Evolutionary conservation across 148 eudicot species (phyloP), one percentile per base, ranked within the genome.

Genomic region (Heliosperma pusillum): DNA sequence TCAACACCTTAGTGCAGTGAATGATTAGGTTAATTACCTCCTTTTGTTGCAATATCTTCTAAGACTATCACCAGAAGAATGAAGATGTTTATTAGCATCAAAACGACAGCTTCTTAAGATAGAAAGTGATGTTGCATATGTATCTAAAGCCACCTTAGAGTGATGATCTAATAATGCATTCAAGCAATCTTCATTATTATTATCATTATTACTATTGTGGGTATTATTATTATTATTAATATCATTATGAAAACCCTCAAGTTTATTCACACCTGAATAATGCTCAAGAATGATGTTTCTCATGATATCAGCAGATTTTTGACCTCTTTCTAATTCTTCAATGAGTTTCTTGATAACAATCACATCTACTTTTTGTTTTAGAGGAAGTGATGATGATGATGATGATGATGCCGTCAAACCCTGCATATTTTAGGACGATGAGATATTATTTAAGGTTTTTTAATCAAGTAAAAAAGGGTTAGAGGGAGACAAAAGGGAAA

Each of bases 21-120:
- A 29, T 1, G 30, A 29, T 29, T 29, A 29, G 30, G n/a, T n/a
- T n/a, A n/a, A 1, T 9, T 76, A 79, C 81, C 81, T 79, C 25
- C 81, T 79, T 25, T 79, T 79, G 73, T 73, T 72, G 60, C 67
- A 57, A 33, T 72, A 67, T 58, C 81, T 73, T 73, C 47, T 74
- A 56, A 27, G 67, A 36, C 66, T 66, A n/a, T n/a, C n/a, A n/a
- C n/a, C n/a, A n/a, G n/a, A n/a, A n/a, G n/a, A n/a, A n/a, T n/a
- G n/a, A n/a, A n/a, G n/a, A n/a, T n/a, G n/a, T 50, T 29, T 30
- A 4, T 1, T 0, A 15, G 12, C 2, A 61, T 12, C 42, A 69
- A 29, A 45, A 29, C 19, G 70, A 71, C 0, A 63, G 7, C 17
- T 53, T 22, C 61, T 66, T 1, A 77, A 24, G 36, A 71, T 1